A percentile compares a stretch with the other conserved stretches of the same genome.
Conservation (phyloP, 305 asterid species). For the Galium porrigens region DNA sequence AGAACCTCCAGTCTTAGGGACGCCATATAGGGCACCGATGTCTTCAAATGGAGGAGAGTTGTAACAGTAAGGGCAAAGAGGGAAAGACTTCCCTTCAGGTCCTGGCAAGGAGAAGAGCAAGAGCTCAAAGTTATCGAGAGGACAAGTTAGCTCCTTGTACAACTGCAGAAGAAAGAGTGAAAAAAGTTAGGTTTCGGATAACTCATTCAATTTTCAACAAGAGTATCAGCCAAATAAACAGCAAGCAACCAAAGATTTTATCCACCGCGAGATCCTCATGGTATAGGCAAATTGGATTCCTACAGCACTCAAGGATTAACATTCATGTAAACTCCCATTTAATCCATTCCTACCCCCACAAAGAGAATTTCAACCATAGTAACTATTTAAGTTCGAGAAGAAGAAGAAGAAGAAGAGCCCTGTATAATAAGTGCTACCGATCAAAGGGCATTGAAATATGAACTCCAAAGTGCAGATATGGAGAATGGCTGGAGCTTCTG, state of each 20-base stretch:
- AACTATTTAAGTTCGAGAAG: no score
- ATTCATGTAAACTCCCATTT: neutral
- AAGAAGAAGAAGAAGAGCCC: neutral
- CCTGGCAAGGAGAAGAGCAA: slow-evolving; percentile 58
- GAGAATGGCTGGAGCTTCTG: neutral
- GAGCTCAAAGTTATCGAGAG: slow-evolving; percentile 84
- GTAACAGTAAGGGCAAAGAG: slow-evolving; percentile 78
- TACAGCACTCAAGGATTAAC: neutral
- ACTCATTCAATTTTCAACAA: neutral
- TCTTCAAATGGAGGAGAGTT: slow-evolving; percentile 82
- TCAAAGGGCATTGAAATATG: neutral
- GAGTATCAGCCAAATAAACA: neutral
- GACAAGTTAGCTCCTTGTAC: slow-evolving; percentile 85
- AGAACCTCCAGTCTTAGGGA: slow-evolving; percentile 35
- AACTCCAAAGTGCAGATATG: neutral
- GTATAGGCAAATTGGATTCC: neutral
- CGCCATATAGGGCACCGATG: slow-evolving; percentile 44
- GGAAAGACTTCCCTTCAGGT: slow-evolving; percentile 73
- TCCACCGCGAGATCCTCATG: neutral
- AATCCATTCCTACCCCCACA: neutral
- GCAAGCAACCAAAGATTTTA: neutral
- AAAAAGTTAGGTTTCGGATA: neutral
- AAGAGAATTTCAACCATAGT: no score
- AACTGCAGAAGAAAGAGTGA: slow-evolving; percentile 31
- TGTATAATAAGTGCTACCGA: neutral